Conservation (phyloP, 495 filamentous ascomycete genomes). For the Penicillium flavigenum region DNA sequence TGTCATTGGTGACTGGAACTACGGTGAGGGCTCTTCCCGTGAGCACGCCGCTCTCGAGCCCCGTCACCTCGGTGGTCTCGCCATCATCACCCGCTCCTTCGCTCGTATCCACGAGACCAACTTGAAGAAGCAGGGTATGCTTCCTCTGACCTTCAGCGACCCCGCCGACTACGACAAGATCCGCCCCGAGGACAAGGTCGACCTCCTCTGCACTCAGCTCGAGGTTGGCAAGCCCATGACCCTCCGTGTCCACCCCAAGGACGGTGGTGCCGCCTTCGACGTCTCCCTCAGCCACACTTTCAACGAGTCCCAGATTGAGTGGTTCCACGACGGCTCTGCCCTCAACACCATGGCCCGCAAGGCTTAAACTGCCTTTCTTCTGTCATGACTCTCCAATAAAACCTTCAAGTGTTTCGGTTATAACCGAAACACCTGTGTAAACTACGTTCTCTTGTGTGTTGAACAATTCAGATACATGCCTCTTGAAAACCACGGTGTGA, state of each 20-base stretch:
- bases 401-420: conserved; percentile 12
- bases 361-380: conserved; percentile 38
- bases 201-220: conserved; percentile 86
- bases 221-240: conserved; percentile 93
- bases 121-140: conserved; percentile 99
- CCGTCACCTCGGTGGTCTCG: conserved; percentile 92
- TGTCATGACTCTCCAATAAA: conserved; percentile 9
- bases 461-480: conserved; percentile 15
- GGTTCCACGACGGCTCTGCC: conserved; percentile 96
- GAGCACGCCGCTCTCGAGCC: conserved; percentile 98
- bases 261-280: conserved; percentile 71
- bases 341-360: conserved; percentile 96
- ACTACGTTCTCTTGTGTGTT: conserved; percentile 17
- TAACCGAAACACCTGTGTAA: conserved; percentile 10
- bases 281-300: conserved; percentile 89
- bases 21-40: conserved; percentile 95
- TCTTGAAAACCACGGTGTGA: conserved; percentile 2
- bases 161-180: conserved; percentile 98
- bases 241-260: conserved; percentile 83
- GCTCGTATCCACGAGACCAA: conserved; percentile 99
- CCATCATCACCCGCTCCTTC: conserved; percentile 94
- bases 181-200: conserved; percentile 86
- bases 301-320: conserved; percentile 95
- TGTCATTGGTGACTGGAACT: conserved; percentile 99
- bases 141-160: conserved; percentile 91